Evolutionary conservation across 2,329 filamentous ascomycete genomes (phyloP), one percentile per base, ranked within the genome.

Genomic region (Samsoniella hepiali): DNA sequence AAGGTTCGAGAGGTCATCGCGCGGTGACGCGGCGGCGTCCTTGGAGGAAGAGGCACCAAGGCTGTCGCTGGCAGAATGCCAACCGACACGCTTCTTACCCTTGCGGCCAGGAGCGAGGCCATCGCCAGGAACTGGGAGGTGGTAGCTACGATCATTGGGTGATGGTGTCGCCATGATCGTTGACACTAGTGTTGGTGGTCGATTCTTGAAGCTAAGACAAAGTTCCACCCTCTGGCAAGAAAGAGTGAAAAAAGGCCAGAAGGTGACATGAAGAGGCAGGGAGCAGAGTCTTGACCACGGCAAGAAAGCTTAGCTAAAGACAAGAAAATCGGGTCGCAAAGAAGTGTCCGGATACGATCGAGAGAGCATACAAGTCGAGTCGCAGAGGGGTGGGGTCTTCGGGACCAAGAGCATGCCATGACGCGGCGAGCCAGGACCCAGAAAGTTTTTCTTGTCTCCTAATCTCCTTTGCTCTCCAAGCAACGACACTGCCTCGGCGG

Each of bases 41-140:
- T 65, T 64, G 38, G 66, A 65, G 27, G 62, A 68, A 58, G 64
- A 65, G 31, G 8, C 62, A 42, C 66, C 56, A 40, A 58, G 61
- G 49, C 67, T 70, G 50, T 71, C 68, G 58, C 71, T 72, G 66
- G 69, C 73, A 54, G 72, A 69, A 62, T 74, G 74, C 64, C 74
- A 79, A 57, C 72, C 76, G 15, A 79, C 77, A 50, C 73, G 72
- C 71, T 79, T 79, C 72, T 79, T 79, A 58, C 75, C 74, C 66
- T 69, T 78, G 57, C 51, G 42, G 58, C 67, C 64, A 31, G 75
- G 73, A 40, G 72, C 73, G 62, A 69, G 67, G 63, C 70, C 67
- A 67, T 71, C 70, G 54, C 69, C 73, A 22, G 69, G 34, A 49
- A 67, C 31, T 67, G 68, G 58, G 65, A 40, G 32, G 29, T 27